Evolutionary conservation across 73 alveolate genomes (phyloP).

Genomic region (Uronychia binucleata): DNA sequence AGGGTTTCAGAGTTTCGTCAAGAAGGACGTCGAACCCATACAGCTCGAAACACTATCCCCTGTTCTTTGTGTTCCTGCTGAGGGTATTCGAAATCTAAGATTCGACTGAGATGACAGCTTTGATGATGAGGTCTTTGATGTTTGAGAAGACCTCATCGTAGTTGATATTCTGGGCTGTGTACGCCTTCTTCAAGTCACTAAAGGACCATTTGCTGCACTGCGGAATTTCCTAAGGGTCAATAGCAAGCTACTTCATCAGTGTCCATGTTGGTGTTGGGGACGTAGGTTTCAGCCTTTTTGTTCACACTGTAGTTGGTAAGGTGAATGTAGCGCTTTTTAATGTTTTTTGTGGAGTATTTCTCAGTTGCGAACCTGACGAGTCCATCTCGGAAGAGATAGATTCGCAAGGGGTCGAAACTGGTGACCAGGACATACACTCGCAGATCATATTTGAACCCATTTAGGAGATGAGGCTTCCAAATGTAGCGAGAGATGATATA

Average conservation of each 20-base stretch:
- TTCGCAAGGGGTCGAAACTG: constrained; percentile 61
- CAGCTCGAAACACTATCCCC: constrained; percentile 85
- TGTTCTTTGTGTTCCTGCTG: constrained; percentile 62
- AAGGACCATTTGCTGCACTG: constrained; percentile 71
- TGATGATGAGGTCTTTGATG: constrained; percentile 77
- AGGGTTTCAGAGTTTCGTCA: constrained; percentile 88
- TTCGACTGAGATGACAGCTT: constrained; percentile 73
- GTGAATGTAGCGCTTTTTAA: constrained; percentile 60
- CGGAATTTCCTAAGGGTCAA: constrained; percentile 29
- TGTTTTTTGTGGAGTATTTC: constrained; percentile 45
- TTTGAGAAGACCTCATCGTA: constrained; percentile 67
- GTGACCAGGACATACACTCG: constrained; percentile 76
- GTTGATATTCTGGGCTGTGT: constrained; percentile 34
- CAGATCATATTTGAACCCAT: constrained; percentile 70
- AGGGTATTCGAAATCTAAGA: constrained; percentile 60
- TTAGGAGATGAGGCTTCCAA: constrained; percentile 63
- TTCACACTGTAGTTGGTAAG: constrained; percentile 76
- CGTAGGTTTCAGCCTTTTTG: constrained; percentile 72
- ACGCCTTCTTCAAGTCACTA: constrained; percentile 35
- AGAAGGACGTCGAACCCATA: constrained; percentile 94
- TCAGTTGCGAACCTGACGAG: constrained; percentile 71
- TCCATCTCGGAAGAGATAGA: constrained; percentile 62
- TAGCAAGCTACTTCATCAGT: constrained; percentile 39
- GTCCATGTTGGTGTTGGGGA: constrained; percentile 23
- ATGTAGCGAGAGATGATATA: constrained; percentile 45